These are phyloP conservation scores for Aspergillus sp. DNA, from an alignment of 2,329 filamentous ascomycete genomes.

Conservation along the genomic window DNA sequence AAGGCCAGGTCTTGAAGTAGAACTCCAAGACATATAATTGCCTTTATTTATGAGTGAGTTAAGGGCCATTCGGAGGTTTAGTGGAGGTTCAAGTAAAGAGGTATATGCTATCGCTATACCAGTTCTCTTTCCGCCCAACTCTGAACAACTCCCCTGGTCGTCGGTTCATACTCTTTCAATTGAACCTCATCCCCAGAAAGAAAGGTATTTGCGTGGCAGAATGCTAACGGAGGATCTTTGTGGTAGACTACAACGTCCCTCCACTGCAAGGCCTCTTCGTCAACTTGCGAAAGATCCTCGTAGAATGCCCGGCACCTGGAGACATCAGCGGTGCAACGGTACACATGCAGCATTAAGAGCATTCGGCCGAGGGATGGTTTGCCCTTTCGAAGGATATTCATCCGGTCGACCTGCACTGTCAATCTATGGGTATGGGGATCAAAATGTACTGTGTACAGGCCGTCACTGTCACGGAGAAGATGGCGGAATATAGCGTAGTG, in stretches of 20 bases:
- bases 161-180: constrained; percentile 63
- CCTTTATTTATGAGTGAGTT: no score
- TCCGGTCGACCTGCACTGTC: constrained; percentile 14
- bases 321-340: constrained; percentile 65
- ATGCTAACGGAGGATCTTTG: constrained; percentile 58
- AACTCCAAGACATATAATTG: no score
- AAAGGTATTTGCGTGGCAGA: constrained; percentile 67
- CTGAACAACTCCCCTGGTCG: constrained; percentile 58
- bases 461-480: constrained; percentile 58
- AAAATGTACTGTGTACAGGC: constrained; percentile 58
- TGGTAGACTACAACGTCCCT: constrained; percentile 61
- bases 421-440: constrained; percentile 40
- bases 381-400: constrained; percentile 45
- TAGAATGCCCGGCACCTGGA: constrained; percentile 59
- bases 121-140: constrained; percentile 55
- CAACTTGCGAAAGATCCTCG: constrained; percentile 61
- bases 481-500: constrained; percentile 66
- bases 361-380: constrained; percentile 63
- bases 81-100: no score
- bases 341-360: constrained; percentile 64
- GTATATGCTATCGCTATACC: neutral
- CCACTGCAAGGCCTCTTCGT: constrained; percentile 57
- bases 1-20: no score
- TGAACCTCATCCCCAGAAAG: constrained; percentile 46
- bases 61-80: no score